Evolutionary conservation across 306 rosid species (phyloP).

Genomic region (Biancaea sappan): DNA sequence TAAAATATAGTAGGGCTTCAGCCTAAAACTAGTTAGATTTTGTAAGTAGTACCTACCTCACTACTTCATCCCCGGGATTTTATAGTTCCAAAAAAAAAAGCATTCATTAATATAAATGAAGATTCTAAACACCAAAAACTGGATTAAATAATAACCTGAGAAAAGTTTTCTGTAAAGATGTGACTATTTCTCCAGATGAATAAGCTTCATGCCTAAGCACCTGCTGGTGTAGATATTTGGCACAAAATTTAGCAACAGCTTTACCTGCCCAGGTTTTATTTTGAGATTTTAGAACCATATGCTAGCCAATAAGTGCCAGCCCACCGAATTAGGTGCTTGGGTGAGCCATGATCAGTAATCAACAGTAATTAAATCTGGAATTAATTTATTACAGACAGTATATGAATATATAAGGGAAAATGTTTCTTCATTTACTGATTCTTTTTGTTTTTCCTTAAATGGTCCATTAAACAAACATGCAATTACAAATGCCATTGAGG

Average conservation of each 20-base stretch:
- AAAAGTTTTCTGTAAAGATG: conserved; percentile 72
- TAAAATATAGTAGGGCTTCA: conserved; percentile 14
- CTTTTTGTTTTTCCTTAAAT: neutral
- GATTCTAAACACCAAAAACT: conserved; percentile 11
- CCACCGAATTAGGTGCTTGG: neutral
- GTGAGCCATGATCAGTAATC: conserved; percentile 13
- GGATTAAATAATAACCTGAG: conserved; percentile 64
- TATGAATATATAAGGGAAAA: neutral
- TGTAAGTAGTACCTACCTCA: conserved; percentile 6
- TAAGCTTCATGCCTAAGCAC: conserved; percentile 78
- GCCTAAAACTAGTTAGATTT: conserved; percentile 21
- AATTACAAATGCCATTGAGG: conserved; percentile 10
- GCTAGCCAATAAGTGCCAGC: conserved; percentile 6
- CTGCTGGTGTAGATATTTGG: conserved; percentile 89
- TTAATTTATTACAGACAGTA: neutral
- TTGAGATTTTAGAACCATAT: conserved; percentile 26
- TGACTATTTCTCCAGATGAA: conserved; percentile 76
- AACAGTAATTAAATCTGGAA: conserved; percentile 7
- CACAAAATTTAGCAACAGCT: conserved; percentile 94
- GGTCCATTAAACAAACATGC: conserved; percentile 4
- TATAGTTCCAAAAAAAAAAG: neutral
- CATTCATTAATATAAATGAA: conserved; percentile 25
- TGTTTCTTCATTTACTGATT: neutral
- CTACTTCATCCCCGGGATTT: conserved; percentile 30
- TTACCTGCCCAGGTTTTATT: conserved; percentile 59